Evolutionary conservation across 75 land plant species (phyloP), one percentile per base, ranked within the genome.

Genomic region (Sequoia sempervirens): DNA sequence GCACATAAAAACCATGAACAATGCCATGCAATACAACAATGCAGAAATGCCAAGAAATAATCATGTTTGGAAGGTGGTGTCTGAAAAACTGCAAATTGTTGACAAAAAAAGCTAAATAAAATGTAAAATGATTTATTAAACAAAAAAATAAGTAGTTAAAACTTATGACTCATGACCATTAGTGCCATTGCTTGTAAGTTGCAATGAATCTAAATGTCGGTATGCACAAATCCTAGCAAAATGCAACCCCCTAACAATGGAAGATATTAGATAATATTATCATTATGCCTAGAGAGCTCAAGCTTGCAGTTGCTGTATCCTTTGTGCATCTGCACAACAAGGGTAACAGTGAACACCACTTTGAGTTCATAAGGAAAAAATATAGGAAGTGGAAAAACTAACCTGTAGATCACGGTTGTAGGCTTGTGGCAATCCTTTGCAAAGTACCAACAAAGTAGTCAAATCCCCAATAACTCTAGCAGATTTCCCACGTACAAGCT

Each of bases 371-470:
- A 1, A 76, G 47, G 9, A 76, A 23, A 18, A 40, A 76, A 76
- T 10, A 76, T n/a, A 2, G 13, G 81, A 75, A 83, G 20, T 41
- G 47, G 28, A 20, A 81, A 82, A 40, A 17, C 37, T 20, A 76
- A 96, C 99, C 94, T 98, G 98, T 78, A 98, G 89, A 89, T 98
- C 99, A 81, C 99, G 99, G 85, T 96, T 98, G 75, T 98, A 98
- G 38, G 99, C 99, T 80, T 90, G 95, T 41, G 99, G 99, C 70
- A 98, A 94, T 4, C 99, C 99, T 85, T 98, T 98, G 94, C 99
- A 98, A 74, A 98, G 85, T 4, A 95, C 91, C 34, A 98, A 87
- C 70, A 96, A 87, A 15, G 99, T 96, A n/a, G 89, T 91, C 79
- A 98, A 87, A 80, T 89, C 90, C 18, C 99, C 99, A 23, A 98